phyloP scores from a whole-genome alignment of 129 eudicot species.

The Artemisia tridentata region DNA sequence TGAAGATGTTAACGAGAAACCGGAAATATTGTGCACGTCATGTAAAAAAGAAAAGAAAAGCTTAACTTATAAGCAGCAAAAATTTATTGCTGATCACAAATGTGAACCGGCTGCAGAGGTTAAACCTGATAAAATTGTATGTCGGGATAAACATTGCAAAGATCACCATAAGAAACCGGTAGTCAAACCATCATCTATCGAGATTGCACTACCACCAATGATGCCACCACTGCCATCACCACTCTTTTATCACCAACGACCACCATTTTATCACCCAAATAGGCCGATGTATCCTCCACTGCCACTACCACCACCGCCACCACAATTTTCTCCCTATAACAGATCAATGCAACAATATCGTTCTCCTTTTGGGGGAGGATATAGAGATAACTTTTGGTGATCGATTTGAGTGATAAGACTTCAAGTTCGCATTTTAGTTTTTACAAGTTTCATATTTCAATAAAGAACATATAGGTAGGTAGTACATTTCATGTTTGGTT shows the following conservation, averaged over 20 bases:
- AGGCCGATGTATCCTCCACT: not conserved
- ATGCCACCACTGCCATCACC: not conserved
- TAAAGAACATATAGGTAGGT: not conserved
- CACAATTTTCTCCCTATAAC: no score
- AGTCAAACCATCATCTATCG: not conserved
- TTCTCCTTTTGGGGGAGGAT: not conserved
- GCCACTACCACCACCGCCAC: not conserved
- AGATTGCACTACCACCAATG: not conserved
- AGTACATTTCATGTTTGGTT: not conserved
- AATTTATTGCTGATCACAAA: not conserved
- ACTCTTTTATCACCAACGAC: not conserved
- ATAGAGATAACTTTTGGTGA: not conserved
- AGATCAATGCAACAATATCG: not conserved
- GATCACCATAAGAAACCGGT: not conserved
- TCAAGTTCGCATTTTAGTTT: not conserved
- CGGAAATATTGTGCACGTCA: no score
- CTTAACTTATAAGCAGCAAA: no score
- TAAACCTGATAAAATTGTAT: not conserved
- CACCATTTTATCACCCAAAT: not conserved
- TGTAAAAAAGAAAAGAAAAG: no score
- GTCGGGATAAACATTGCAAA: not conserved
- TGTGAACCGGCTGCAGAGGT: not conserved
- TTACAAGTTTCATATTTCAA: not conserved
- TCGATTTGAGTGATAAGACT: not conserved
- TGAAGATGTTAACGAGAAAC: no score